Evolutionary conservation across 2,329 filamentous ascomycete species (phyloP).

Genomic region (Bipolaris oryzae): DNA sequence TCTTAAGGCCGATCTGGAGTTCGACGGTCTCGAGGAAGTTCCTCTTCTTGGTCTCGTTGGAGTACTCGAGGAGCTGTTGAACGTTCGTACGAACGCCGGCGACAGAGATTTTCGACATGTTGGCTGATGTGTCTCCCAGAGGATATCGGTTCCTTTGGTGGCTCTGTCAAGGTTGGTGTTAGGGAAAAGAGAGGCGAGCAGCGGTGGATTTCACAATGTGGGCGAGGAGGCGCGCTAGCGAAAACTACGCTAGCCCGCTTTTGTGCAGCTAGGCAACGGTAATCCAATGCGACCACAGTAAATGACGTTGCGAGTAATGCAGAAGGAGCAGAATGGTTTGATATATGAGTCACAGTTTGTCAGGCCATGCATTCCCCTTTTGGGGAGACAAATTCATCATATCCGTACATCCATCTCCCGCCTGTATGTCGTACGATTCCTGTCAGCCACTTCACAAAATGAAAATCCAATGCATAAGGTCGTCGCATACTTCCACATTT

Average conservation of each 20-base stretch:
- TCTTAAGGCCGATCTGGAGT: conserved; percentile 60
- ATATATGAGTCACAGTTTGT: neutral
- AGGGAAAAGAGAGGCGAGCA: conserved; percentile 23
- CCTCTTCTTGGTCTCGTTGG: conserved; percentile 91
- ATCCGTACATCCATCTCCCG: neutral
- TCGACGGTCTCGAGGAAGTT: conserved; percentile 97
- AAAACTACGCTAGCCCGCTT: conserved; percentile 18
- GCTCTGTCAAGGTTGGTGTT: conserved; percentile 45
- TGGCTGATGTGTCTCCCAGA: conserved; percentile 57
- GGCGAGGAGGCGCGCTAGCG: conserved; percentile 18
- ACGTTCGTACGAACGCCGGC: conserved; percentile 97
- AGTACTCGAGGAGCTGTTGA: conserved; percentile 93
- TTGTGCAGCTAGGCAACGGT: neutral
- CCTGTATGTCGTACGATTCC: neutral
- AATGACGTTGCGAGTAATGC: neutral
- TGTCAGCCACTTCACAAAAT: neutral
- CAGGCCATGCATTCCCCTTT: neutral
- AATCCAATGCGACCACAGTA: neutral
- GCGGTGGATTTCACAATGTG: conserved; percentile 26
- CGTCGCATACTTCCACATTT: conserved; percentile 12
- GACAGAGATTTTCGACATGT: conserved; percentile 85
- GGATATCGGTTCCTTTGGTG: conserved; percentile 48
- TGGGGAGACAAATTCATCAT: neutral
- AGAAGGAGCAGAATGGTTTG: neutral
- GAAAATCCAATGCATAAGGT: neutral